Evolutionary conservation across 1,284 basidiomycete genomes (phyloP).

Genomic region (Exobasidium cylindrosporum): DNA sequence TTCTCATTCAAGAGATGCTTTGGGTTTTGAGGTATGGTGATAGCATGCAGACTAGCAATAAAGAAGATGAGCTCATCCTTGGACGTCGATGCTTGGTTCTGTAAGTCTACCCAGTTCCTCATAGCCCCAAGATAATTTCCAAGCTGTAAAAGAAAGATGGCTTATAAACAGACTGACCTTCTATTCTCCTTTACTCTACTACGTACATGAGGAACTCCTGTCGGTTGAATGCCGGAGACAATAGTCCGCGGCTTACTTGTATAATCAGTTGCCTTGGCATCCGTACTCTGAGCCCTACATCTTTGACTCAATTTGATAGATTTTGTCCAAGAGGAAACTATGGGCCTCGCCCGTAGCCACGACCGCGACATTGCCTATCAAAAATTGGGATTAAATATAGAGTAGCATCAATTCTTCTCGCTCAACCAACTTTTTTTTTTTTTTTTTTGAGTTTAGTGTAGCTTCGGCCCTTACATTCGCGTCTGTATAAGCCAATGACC

Average conservation of each 20-base stretch:
- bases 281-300: too few species aligned
- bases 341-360: too few species aligned
- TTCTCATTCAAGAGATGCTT: constrained; percentile 50
- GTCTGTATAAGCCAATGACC: too few species aligned
- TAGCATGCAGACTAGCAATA: constrained; percentile 67
- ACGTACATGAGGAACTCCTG: constrained; percentile 75
- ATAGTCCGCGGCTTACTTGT: constrained; percentile 52
- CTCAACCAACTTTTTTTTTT: too few species aligned
- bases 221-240: constrained; percentile 80
- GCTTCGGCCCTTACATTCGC: too few species aligned
- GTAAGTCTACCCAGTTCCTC: constrained; percentile 80
- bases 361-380: too few species aligned
- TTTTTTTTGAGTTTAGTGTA: too few species aligned
- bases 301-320: too few species aligned
- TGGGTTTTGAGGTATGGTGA: constrained; percentile 57
- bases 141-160: constrained; percentile 61
- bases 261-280: too few species aligned
- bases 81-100: constrained; percentile 58
- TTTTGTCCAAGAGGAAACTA: too few species aligned
- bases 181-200: background rate
- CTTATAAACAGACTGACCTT: constrained; percentile 1
- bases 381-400: too few species aligned
- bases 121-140: constrained; percentile 91
- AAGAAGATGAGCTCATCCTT: constrained; percentile 63
- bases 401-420: too few species aligned